Base-by-base conservation (phyloP, 2,329 filamentous ascomycete genomes). In the Aspergillus japonicus region DNA sequence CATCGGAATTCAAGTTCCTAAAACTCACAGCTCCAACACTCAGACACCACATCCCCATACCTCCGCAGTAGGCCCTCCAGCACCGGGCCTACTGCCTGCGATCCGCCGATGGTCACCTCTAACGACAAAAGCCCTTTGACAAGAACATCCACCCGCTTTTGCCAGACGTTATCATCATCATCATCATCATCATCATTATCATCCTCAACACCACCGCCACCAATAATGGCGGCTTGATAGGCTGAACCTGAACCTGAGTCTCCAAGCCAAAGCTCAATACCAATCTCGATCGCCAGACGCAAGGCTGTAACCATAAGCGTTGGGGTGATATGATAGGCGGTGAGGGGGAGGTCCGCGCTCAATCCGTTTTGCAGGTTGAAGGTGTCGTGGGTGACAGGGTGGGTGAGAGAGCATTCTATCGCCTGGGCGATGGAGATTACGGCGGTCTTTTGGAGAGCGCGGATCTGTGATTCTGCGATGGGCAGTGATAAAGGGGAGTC, bases 301-400 rank as follows among this genome's bases (percentile, higher is more conserved):
- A 69, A 54, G 4, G 63, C 52, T 1, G 59, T 44, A 7, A 60
- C 57, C 42, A 65, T 60, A 2, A 69, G 44, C 4, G 55, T 63
- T 11, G 68, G 66, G 4, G 64, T 69, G 12, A 69, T 60, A 53
- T 69, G 67, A 39, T 68, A 69, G 4, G 62, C 63, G 11, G 60
- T 62, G 14, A 69, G 58, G 3, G 66, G 64, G 3, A 61, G 56
- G 33, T 69, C 65, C 0, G 62, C 52, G n/a, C 58, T 51, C 8
- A 69, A 48, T 3, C 66, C 67, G 42, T 66, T 68, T n/a, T 60
- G 63, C 16, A 68, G 56, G 33, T 69, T 69, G 44, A 62, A 67
- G 0, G 47, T 42, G 23, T 63, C 63, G 10, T 67, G 33, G 5
- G 33, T 54, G 1, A 54, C 42, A 3, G 65, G 64, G 2, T 68